Evolutionary conservation across 2,329 filamentous ascomycete species (phyloP), one percentile per base, ranked within the genome.

Genomic region (Leptographium flavum): DNA sequence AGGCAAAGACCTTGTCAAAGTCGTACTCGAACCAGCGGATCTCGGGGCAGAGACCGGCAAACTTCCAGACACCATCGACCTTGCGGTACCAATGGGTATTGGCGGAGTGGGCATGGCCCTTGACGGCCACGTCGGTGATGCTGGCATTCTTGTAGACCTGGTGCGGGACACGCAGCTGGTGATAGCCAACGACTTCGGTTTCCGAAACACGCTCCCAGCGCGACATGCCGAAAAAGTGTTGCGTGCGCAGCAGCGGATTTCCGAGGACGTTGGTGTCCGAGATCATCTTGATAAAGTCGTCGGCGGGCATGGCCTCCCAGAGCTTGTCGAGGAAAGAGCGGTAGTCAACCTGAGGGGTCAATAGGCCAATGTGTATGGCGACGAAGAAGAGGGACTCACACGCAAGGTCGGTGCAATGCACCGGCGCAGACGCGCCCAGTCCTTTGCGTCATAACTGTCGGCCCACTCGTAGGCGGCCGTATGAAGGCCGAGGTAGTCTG

Each of bases 391-490:
- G 22, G 4, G 17, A 39, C 64, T 43, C 57, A 69, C 68, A 36
- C 63, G 65, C 14, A 77, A 56, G 1, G 71, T 77, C 1, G 79
- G 78, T 3, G 79, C 78, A 52, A 83, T 77, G 64, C 71, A 74
- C 50, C 70, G 73, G 52, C 64, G 57, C 25, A 81, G 68, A 43
- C 74, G 70, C 14, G 67, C 64, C 75, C 76, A 81, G 62, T 81
- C 73, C 61, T 81, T 81, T 58, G 69, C 70, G 59, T 80, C 76
- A 60, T 80, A 79, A 64, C 70, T 75, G 58, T 79, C 75, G 46
- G 73, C 75, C 76, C 76, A 81, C 55, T 79, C 71, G 59, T 73
- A 79, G 53, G 67, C 63, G 31, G 67, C 64, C 42, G 67, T 58
- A 48, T 63, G 64, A 55, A 68, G 62, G 42, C 69, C 69, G 56